Percentiles rank a stretch among this genome's conserved stretches.
These are phyloP conservation scores for Stromatinia cepivora DNA, from an alignment of 2,329 filamentous ascomycete genomes.

Conservation along the genomic window DNA sequence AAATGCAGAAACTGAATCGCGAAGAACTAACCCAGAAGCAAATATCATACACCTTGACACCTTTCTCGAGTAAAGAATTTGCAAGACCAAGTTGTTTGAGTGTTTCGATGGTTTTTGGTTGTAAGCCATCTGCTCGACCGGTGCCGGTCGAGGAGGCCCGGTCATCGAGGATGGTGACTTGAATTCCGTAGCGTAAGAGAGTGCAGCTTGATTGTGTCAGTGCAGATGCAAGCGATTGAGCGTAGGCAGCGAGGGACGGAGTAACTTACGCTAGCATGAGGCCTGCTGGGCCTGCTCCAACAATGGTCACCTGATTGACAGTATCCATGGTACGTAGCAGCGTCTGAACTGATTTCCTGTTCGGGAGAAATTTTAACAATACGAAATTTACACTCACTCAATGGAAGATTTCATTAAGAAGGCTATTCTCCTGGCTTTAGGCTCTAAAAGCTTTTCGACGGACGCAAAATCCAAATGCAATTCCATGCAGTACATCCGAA, in stretches of 20 bases:
- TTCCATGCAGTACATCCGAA: not conserved
- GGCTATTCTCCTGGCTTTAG: not conserved
- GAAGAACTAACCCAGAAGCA: slow-evolving; percentile 56
- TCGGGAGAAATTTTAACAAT: not conserved
- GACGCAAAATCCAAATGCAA: not conserved
- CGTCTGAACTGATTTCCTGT: not conserved
- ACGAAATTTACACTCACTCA: not conserved
- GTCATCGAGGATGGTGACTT: slow-evolving; percentile 67
- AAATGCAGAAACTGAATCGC: not conserved
- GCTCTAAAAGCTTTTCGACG: not conserved
- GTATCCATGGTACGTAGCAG: not conserved
- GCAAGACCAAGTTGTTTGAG: slow-evolving; percentile 60
- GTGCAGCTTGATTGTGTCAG: slow-evolving; percentile 53
- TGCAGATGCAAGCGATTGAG: not conserved
- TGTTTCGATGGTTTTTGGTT: slow-evolving; percentile 62
- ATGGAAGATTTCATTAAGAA: too few species aligned
- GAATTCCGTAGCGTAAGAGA: slow-evolving; percentile 59
- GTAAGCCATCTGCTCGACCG: slow-evolving; percentile 64
- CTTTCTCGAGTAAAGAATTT: slow-evolving; percentile 55
- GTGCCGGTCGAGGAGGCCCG: slow-evolving; percentile 60
- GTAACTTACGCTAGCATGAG: slow-evolving; percentile 43
- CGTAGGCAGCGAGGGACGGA: not conserved
- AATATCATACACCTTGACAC: slow-evolving; percentile 59
- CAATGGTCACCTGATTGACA: slow-evolving; percentile 37
- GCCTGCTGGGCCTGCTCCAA: slow-evolving; percentile 48